phyloP scores from a whole-genome alignment of 1,284 basidiomycete species.

The Sphagnurus paluster region DNA sequence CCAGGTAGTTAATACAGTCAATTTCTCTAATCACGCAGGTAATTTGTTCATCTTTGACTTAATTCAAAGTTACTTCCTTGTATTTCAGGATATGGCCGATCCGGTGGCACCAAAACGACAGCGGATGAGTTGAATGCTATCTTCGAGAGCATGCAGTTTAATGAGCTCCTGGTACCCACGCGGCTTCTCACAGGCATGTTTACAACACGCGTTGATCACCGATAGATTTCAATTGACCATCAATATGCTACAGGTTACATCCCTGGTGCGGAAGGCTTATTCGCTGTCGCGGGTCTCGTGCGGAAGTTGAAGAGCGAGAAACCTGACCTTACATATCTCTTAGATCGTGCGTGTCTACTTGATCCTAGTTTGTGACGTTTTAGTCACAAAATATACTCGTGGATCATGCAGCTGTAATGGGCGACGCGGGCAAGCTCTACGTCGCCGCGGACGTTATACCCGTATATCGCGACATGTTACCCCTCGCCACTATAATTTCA shows the following conservation, averaged over 20 bases:
- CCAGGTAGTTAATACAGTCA: slow-evolving; percentile 93
- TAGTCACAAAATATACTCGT: slow-evolving; percentile 2
- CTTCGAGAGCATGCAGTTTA: slow-evolving; percentile 67
- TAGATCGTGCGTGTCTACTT: slow-evolving; percentile 76
- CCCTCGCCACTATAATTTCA: slow-evolving; percentile 86
- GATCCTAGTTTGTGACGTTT: neutral
- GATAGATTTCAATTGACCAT: neutral
- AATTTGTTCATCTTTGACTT: slow-evolving; percentile 20
- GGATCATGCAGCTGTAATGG: slow-evolving; percentile 72
- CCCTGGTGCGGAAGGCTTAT: slow-evolving; percentile 80
- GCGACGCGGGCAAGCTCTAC: slow-evolving; percentile 87
- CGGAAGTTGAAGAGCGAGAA: slow-evolving; percentile 56
- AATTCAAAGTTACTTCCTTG: neutral
- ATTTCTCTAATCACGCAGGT: slow-evolving; percentile 95
- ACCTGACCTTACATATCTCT: slow-evolving; percentile 75
- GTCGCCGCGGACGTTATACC: slow-evolving; percentile 89
- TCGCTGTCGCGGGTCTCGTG: slow-evolving; percentile 66
- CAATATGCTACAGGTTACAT: slow-evolving; percentile 66
- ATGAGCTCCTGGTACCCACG: slow-evolving; percentile 63
- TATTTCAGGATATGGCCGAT: slow-evolving; percentile 69
- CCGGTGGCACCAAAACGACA: slow-evolving; percentile 73
- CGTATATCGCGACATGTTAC: slow-evolving; percentile 81
- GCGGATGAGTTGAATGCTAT: slow-evolving; percentile 68
- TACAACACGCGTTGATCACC: neutral
- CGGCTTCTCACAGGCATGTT: slow-evolving; percentile 71